phyloP scores from a whole-genome alignment of 106 monocot genomes.

The Acorus gramineus region DNA sequence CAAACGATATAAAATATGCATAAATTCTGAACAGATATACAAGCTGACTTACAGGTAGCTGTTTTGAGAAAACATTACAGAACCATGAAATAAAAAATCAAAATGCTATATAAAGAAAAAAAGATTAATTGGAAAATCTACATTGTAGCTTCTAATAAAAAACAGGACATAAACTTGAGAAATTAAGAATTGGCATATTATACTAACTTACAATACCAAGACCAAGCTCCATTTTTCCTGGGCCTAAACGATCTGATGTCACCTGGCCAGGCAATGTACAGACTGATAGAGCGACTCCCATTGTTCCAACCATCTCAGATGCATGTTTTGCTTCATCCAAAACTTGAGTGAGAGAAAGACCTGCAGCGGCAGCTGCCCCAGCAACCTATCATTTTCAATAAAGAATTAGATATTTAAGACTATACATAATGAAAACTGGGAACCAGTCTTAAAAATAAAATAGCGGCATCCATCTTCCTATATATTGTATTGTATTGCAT shows the following conservation, averaged over 20 bases:
- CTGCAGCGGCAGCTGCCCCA: conserved; percentile 89
- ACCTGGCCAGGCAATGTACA: conserved; percentile 92
- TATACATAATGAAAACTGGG: background rate
- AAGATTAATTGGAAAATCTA: no score
- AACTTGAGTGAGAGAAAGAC: conserved; percentile 75
- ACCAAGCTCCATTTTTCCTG: conserved; percentile 87
- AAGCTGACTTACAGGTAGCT: no score
- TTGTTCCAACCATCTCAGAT: conserved; percentile 84
- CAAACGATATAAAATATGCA: no score
- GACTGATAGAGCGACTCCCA: conserved; percentile 93
- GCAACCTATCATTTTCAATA: conserved; percentile 46
- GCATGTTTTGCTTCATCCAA: conserved; percentile 84
- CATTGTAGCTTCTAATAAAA: background rate
- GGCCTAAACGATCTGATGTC: conserved; percentile 77
- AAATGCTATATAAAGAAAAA: no score
- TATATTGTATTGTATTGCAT: no score
- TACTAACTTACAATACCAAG: conserved; percentile 85
- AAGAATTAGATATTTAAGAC: conserved; percentile 3
- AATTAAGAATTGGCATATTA: background rate
- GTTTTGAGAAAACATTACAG: no score
- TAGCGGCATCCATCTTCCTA: no score
- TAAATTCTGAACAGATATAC: no score
- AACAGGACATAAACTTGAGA: background rate
- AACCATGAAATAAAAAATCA: no score
- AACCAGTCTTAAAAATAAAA: background rate